These are phyloP conservation scores for Pestalotiopsis sp. DNA, from an alignment of 2,329 filamentous ascomycete species.

Conservation along the genomic window DNA sequence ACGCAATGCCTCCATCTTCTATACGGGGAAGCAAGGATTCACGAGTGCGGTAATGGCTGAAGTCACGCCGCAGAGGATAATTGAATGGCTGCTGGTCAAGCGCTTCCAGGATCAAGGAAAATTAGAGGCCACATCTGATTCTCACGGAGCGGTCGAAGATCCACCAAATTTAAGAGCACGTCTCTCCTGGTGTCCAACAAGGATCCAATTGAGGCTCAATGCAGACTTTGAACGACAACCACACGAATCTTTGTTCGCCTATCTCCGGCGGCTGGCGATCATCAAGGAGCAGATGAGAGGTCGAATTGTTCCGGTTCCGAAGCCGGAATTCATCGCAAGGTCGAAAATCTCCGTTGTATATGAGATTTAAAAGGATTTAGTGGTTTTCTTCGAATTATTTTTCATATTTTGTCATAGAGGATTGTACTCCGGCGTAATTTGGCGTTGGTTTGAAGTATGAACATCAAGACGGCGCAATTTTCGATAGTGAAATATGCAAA, in stretches of 20 bases:
- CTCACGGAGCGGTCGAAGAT: rapidly evolving
- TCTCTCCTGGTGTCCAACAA: not conserved
- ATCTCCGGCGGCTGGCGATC: not conserved
- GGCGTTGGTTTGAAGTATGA: too few species aligned
- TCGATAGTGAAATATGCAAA: not conserved
- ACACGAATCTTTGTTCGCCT: not conserved
- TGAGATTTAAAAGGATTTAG: not conserved
- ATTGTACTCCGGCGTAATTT: too few species aligned
- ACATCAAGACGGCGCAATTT: too few species aligned
- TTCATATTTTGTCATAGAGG: not conserved
- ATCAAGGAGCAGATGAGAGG: not conserved
- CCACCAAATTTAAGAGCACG: not conserved
- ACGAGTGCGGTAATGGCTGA: not conserved
- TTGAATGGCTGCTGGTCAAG: not conserved
- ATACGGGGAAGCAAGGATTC: not conserved
- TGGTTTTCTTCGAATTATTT: not conserved
- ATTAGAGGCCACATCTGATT: not conserved
- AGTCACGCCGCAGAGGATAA: not conserved
- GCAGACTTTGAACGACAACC: not conserved
- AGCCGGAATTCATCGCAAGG: not conserved
- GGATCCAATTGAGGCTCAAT: not conserved
- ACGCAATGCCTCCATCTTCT: not conserved
- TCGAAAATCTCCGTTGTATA: not conserved
- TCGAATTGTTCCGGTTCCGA: not conserved
- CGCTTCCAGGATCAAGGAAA: not conserved